These are phyloP conservation scores for Cucurbita pepo DNA, from an alignment of 306 rosid genomes.

Conservation along the genomic window DNA sequence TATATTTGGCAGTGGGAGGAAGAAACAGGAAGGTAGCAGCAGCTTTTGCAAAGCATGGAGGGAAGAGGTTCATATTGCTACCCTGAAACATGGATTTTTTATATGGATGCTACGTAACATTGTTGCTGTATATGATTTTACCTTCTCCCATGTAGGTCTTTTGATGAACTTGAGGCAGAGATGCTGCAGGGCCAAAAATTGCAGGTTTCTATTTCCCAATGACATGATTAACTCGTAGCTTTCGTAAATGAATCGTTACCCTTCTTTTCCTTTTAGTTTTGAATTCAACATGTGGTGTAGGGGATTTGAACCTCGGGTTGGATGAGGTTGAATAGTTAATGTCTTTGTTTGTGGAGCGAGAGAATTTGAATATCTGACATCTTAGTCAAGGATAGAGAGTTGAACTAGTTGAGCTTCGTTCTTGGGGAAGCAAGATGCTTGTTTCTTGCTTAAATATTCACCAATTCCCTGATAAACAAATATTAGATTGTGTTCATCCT, in stretches of 20 bases:
- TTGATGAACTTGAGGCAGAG: slow-evolving; percentile 77
- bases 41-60: slow-evolving; percentile 62
- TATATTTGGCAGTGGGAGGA: slow-evolving; percentile 74
- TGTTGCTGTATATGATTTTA: neutral
- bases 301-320: too few relatives aligned
- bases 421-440: neutral
- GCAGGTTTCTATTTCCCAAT: slow-evolving; percentile 32
- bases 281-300: too few relatives aligned
- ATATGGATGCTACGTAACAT: neutral
- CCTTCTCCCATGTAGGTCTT: slow-evolving; percentile 38
- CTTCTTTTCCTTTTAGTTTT: too few relatives aligned
- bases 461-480: neutral
- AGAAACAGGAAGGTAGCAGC: slow-evolving; percentile 90
- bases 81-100: slow-evolving; percentile 1
- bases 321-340: too few relatives aligned
- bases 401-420: too few relatives aligned
- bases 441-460: neutral
- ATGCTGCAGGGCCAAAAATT: slow-evolving; percentile 83
- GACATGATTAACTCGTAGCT: neutral
- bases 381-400: neutral
- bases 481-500: neutral
- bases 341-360: neutral
- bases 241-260: neutral
- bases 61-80: slow-evolving; percentile 44
- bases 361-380: neutral